Percentiles rank a stretch among this genome's conserved stretches.
Evolutionary conservation across 1,284 basidiomycete species (phyloP).

Genomic region (Porogramme epimiltina): DNA sequence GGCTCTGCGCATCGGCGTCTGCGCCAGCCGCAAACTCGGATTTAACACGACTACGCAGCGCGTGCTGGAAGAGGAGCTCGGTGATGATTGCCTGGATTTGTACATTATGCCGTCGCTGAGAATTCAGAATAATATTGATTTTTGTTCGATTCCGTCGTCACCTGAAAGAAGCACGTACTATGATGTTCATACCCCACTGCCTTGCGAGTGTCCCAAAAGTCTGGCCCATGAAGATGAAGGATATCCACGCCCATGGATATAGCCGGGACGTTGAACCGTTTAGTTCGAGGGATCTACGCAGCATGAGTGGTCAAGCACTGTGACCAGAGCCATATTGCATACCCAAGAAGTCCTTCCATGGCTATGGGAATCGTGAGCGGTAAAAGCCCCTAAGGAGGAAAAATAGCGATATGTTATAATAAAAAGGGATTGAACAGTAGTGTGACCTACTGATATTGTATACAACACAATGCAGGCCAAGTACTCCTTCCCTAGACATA

Average conservation of each 20-base stretch:
- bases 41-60: slow-evolving; percentile 54
- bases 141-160: slow-evolving; percentile 21
- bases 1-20: slow-evolving; percentile 5
- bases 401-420: neutral
- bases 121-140: slow-evolving; percentile 17
- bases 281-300: slow-evolving; percentile 42
- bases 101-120: slow-evolving; percentile 38
- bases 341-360: slow-evolving; percentile 35
- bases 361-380: neutral
- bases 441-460: neutral
- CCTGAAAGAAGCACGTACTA: slow-evolving; percentile 34
- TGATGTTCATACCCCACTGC: slow-evolving; percentile 55
- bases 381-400: slow-evolving; percentile 3
- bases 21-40: slow-evolving; percentile 23
- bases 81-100: slow-evolving; percentile 52
- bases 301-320: neutral
- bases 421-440: neutral
- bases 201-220: slow-evolving; percentile 38
- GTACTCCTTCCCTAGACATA: slow-evolving; percentile 3
- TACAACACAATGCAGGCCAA: neutral
- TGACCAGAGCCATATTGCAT: slow-evolving; percentile 28
- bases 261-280: slow-evolving; percentile 37
- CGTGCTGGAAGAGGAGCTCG: slow-evolving; percentile 57
- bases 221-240: slow-evolving; percentile 61
- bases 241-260: slow-evolving; percentile 63